A percentile compares a stretch with the other conserved stretches of the same genome.
Conservation (phyloP, 2,329 filamentous ascomycete species). For the Penicillium sp. region DNA sequence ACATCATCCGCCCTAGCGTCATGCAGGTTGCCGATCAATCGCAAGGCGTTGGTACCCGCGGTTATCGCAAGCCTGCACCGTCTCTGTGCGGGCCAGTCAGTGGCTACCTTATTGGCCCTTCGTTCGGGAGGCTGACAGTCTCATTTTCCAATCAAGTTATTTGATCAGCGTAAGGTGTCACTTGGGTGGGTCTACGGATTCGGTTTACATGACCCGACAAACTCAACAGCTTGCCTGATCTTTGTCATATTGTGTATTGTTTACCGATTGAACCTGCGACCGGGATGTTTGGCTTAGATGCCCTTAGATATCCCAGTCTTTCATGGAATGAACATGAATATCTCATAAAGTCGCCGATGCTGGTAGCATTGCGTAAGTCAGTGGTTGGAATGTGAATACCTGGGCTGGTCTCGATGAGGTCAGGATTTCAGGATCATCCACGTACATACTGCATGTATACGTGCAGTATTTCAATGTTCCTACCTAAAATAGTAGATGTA, state of each 20-base stretch:
- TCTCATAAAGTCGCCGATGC: not conserved
- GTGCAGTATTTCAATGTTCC: not conserved
- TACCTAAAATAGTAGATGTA: not conserved
- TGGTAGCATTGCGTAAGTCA: not conserved
- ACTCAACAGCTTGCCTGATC: not conserved
- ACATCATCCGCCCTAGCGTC: not conserved
- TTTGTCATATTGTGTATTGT: not conserved
- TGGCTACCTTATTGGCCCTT: not conserved
- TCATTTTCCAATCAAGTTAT: not conserved
- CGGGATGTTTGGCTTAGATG: not conserved
- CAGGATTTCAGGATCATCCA: not conserved
- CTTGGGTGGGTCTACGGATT: not conserved
- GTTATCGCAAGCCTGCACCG: not conserved
- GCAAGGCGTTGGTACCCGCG: not conserved
- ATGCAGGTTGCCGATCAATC: not conserved
- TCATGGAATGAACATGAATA: not conserved
- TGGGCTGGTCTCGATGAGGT: not conserved
- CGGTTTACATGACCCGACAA: not conserved
- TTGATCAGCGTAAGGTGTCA: not conserved
- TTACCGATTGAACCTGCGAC: not conserved
- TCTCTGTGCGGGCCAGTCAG: not conserved
- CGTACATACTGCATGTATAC: not conserved
- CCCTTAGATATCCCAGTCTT: not conserved
- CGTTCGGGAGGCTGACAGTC: not conserved
- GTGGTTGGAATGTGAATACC: not conserved